Percentiles rank a stretch among this genome's conserved stretches.
Conservation (phyloP, 169 alveolate species). For the Eimeria tenella region DNA sequence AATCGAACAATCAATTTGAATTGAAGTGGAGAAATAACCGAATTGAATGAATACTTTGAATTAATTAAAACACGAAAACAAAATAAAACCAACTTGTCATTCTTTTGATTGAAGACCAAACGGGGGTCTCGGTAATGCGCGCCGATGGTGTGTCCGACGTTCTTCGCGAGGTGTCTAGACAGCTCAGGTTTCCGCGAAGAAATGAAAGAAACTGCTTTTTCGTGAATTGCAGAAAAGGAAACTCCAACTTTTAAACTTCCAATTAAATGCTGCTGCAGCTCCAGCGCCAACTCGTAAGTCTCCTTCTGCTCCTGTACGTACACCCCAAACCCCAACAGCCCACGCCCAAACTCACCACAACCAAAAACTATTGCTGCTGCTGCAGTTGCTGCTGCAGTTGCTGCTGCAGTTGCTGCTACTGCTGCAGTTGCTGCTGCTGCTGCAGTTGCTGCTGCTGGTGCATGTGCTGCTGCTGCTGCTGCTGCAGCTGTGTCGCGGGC, state of each 20-base stretch:
- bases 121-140: conserved; percentile 89
- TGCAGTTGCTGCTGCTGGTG: too few species aligned
- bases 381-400: too few species aligned
- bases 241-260: conserved; percentile 75
- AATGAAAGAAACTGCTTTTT: conserved; percentile 67
- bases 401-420: too few species aligned
- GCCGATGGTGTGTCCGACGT: conserved; percentile 92
- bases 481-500: too few species aligned
- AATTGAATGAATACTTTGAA: too few species aligned
- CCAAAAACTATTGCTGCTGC: neutral
- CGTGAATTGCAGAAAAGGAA: conserved; percentile 72
- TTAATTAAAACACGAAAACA: too few species aligned
- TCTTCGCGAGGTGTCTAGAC: conserved; percentile 85
- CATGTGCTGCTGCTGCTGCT: too few species aligned
- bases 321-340: neutral
- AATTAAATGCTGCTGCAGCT: conserved; percentile 75
- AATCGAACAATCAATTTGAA: too few species aligned
- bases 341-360: neutral
- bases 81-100: conserved; percentile 63
- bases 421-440: too few species aligned
- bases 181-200: conserved; percentile 77
- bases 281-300: conserved; percentile 74
- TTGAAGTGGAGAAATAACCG: too few species aligned
- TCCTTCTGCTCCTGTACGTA: conserved; percentile 79
- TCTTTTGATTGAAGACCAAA: conserved; percentile 79